A percentile compares a stretch with the other conserved stretches of the same genome.
These are phyloP conservation scores for Stagonosporopsis cucurbitacearum DNA, from an alignment of 2,329 filamentous ascomycete genomes.

Conservation along the genomic window DNA sequence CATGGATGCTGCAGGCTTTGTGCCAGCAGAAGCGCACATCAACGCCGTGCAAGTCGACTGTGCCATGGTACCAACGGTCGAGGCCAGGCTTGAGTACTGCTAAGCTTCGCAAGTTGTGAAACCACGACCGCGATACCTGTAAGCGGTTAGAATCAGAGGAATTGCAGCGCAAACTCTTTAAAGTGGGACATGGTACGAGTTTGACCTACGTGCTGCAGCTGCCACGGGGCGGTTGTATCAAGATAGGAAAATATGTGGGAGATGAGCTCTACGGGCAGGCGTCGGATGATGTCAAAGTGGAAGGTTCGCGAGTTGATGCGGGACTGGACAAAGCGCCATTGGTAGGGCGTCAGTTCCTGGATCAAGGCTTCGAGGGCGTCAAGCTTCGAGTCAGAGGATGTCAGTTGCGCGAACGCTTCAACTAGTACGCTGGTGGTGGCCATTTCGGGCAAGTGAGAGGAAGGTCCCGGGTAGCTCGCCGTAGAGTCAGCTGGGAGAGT, in stretches of 20 bases:
- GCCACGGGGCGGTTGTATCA: slow-evolving; percentile 37
- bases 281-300: slow-evolving; percentile 44
- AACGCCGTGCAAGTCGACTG: slow-evolving; percentile 17
- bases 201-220: slow-evolving; percentile 35
- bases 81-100: slow-evolving; percentile 30
- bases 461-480: background rate
- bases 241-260: slow-evolving; percentile 45
- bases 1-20: slow-evolving; percentile 34
- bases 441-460: slow-evolving; percentile 5
- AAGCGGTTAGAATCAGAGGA: background rate
- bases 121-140: slow-evolving; percentile 47
- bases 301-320: slow-evolving; percentile 32
- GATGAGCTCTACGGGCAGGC: slow-evolving; percentile 49
- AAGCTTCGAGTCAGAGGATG: slow-evolving; percentile 21
- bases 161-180: background rate
- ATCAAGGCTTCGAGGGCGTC: slow-evolving; percentile 35
- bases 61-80: slow-evolving; percentile 31
- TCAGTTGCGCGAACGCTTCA: slow-evolving; percentile 26
- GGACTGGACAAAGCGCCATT: slow-evolving; percentile 38
- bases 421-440: background rate
- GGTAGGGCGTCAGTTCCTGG: slow-evolving; percentile 35
- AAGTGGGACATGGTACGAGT: background rate
- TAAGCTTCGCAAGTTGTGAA: slow-evolving; percentile 32
- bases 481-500: too few relatives aligned
- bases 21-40: slow-evolving; percentile 24